Evolutionary conservation across 1,284 basidiomycete genomes (phyloP), one percentile per base, ranked within the genome.

Genomic region (Retiboletus fuscus): DNA sequence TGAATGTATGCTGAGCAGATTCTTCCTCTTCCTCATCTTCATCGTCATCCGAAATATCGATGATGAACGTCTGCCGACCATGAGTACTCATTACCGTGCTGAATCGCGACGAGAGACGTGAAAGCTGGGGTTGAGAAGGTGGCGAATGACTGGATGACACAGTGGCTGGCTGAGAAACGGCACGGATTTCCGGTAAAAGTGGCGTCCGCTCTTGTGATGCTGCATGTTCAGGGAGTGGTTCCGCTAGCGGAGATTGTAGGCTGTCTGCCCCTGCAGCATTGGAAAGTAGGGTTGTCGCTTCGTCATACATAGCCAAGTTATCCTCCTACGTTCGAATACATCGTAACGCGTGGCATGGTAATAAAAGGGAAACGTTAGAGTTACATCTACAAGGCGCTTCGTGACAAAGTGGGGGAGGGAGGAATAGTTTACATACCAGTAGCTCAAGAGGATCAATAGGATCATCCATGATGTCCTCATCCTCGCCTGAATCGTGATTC

Each of bases 31-130:
- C 77, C 26, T 77, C 79, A 6, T 76, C 77, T 22, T 77, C 78
- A 15, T 82, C 80, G 34, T 79, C 80, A 68, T 80, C 79, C 3
- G 78, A 80, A 34, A 82, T 79, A 41, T 83, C 78, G 46, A 81
- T 81, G 47, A 81, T 67, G 49, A 83, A 72, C 10, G 78, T 67
- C 67, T 82, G 74, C 26, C 74, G 76, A 61, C 26, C 70, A 18
- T 78, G 81, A 60, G 71, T 30, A 53, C 57, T 69, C 69, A 82
- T 72, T 28, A 70, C 65, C 15, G 80, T 75, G 61, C 73, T 80
- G 68, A 81, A 83, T 55, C 75, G 80, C 39, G 77, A 80, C 2
- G 72, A 64, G 24, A 70, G 66, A 43, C 68, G 72, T 6, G 70
- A 24, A 24, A 57, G 66, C 41, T 68, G 69, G 41, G 72, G n/a